These are phyloP conservation scores for Penicillium robsamsonii DNA, from an alignment of 495 filamentous ascomycete genomes.

Conservation along the genomic window DNA sequence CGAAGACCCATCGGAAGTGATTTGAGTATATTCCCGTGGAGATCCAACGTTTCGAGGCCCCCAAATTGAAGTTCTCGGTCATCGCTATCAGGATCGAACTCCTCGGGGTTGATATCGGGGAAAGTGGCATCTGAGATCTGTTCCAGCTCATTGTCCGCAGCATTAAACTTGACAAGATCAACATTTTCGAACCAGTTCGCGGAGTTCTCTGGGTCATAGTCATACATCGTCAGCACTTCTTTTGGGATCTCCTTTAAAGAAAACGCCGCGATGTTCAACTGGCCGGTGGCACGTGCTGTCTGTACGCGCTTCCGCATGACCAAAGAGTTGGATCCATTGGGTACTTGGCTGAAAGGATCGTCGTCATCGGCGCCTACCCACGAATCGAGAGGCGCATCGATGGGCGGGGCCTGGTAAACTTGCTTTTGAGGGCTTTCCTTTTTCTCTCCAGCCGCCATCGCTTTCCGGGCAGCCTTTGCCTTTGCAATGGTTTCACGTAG, in stretches of 20 bases:
- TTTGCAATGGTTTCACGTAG: constrained; percentile 90
- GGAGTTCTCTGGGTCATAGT: constrained; percentile 58
- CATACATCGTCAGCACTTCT: constrained; percentile 90
- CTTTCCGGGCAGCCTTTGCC: constrained; percentile 80
- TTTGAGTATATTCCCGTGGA: constrained; percentile 78
- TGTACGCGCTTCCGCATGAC: constrained; percentile 73
- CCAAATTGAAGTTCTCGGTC: constrained; percentile 74
- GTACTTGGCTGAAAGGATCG: constrained; percentile 68
- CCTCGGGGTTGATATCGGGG: constrained; percentile 63
- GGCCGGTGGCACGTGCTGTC: constrained; percentile 72
- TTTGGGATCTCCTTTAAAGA: constrained; percentile 74
- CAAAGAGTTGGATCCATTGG: constrained; percentile 58
- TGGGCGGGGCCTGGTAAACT: constrained; percentile 20
- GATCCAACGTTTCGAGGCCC: constrained; percentile 75
- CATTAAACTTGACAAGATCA: constrained; percentile 83
- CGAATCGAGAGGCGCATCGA: constrained; percentile 32
- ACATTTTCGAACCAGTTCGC: constrained; percentile 88
- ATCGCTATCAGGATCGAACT: constrained; percentile 58
- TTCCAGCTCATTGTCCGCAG: constrained; percentile 88
- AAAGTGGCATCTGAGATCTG: constrained; percentile 69
- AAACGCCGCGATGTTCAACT: constrained; percentile 87
- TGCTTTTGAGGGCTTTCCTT: background rate
- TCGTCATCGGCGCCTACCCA: constrained; percentile 48
- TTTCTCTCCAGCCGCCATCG: constrained; percentile 45
- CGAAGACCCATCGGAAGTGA: constrained; percentile 72